Conservation (phyloP, 192 early-diverging fungal genomes). For the Linnemannia hyalina region DNA sequence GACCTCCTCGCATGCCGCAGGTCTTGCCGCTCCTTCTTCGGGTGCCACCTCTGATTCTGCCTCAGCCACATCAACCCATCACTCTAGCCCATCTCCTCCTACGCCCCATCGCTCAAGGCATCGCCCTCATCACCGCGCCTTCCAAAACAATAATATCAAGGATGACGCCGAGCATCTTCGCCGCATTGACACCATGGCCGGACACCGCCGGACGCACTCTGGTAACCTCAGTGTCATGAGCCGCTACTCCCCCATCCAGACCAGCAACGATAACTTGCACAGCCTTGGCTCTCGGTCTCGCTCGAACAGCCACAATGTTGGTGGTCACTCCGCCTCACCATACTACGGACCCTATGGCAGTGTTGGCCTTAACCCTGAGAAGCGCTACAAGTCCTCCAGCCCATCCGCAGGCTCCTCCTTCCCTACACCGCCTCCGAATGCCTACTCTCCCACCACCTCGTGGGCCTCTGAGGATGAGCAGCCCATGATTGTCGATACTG, state of each 20-base stretch:
- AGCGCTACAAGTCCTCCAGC: slow-evolving; percentile 39
- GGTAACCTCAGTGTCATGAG: slow-evolving; percentile 19
- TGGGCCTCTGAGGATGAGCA: slow-evolving; percentile 55
- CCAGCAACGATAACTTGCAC: slow-evolving; percentile 11
- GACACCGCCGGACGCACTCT: slow-evolving; percentile 44
- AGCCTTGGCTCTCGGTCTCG: slow-evolving; percentile 17
- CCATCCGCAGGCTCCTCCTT: slow-evolving; percentile 32
- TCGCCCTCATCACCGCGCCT: slow-evolving; percentile 52
- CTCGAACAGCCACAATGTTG: slow-evolving; percentile 31
- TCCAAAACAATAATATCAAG: slow-evolving; percentile 28
- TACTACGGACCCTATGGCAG: slow-evolving; percentile 16
- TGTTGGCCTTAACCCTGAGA: slow-evolving; percentile 25
- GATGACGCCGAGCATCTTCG: slow-evolving; percentile 5
- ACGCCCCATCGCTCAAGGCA: slow-evolving; percentile 40
- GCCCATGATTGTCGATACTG: slow-evolving; percentile 27
- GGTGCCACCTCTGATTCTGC: slow-evolving; percentile 13
- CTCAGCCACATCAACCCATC: slow-evolving; percentile 27
- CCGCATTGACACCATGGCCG: slow-evolving; percentile 17
- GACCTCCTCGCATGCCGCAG: slow-evolving; percentile 49
- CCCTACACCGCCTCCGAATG: slow-evolving; percentile 41
- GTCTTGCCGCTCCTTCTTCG: background rate
- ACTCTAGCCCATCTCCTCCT: slow-evolving; percentile 44
- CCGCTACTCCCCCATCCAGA: slow-evolving; percentile 47
- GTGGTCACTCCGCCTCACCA: slow-evolving; percentile 1
- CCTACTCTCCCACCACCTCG: slow-evolving; percentile 40